Percentiles rank a stretch among this genome's conserved stretches.
Evolutionary conservation across 2,329 filamentous ascomycete genomes (phyloP).

Genomic region (Phoma sp.): DNA sequence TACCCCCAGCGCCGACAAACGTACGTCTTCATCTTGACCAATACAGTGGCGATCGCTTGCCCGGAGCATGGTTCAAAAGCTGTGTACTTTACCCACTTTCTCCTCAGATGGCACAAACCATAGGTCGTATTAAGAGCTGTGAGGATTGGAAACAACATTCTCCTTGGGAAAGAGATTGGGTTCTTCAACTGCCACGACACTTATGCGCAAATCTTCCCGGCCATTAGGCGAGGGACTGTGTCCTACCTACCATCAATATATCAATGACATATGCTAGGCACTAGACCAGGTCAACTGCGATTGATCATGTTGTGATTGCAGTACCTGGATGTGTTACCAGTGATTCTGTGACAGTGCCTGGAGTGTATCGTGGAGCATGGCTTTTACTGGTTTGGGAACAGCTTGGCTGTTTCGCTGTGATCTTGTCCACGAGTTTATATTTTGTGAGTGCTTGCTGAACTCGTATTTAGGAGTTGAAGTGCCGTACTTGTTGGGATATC

Average conservation of each 20-base stretch:
- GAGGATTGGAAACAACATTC: no score
- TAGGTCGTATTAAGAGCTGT: no score
- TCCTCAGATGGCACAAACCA: no score
- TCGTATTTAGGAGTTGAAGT: not conserved
- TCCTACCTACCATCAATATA: no score
- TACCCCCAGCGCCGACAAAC: slow-evolving; percentile 49
- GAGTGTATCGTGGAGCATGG: not conserved
- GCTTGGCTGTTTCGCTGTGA: not conserved
- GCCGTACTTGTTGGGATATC: slow-evolving; percentile 7
- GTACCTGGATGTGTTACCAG: slow-evolving; percentile 22
- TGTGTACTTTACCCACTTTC: no score
- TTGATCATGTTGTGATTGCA: slow-evolving; percentile 16
- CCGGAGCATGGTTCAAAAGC: no score
- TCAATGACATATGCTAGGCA: not conserved
- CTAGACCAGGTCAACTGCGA: slow-evolving; percentile 1
- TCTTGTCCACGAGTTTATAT: not conserved
- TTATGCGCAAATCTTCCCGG: no score
- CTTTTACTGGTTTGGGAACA: not conserved
- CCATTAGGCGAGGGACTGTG: no score
- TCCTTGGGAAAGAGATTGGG: no score
- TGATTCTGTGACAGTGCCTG: slow-evolving; percentile 11
- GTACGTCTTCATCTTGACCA: no score
- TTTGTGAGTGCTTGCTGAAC: not conserved
- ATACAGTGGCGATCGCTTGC: no score
- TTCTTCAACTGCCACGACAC: no score